Evolutionary conservation across 768 basidiomycete species (phyloP), one percentile per base, ranked within the genome.

Genomic region (Suillus bovinus): DNA sequence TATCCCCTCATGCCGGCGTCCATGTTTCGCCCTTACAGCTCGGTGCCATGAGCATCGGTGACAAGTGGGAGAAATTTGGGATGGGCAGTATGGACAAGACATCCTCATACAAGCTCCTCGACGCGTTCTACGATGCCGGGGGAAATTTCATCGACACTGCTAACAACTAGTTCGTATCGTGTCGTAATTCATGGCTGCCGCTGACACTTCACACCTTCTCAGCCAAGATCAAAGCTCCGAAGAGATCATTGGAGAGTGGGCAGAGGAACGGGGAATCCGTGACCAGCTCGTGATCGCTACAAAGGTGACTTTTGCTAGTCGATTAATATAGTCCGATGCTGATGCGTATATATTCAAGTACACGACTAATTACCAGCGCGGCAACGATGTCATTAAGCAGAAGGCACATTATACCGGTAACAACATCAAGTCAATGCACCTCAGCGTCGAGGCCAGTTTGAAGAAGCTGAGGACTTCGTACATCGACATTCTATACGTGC

Each of bases 101-200:
- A 31, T 59, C 68, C 14, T 73, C 77, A 1, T 83, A 81, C 70
- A 71, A 78, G 67, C 74, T 84, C 7, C 75, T 85, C 22, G 82
- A 85, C 55, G 77, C 79, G 17, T 82, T 67, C 68, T 76, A 74
- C 57, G 74, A 79, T 11, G 75, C 74, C 0, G 83, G 83, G 13
- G 83, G 84, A 2, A 81, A 83, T 70, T 78, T 78, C 61, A 80
- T 83, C 67, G 80, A 82, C 42, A 82, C 82, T 2, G 78, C 81
- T 16, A 82, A 80, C 60, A 70, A 67, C 65, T 83, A 83, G 78
- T 79, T 44, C 59, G 77, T 57, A 63, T 41, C 24, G 8, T 52
- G 3, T 31, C 16, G 16, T 8, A 20, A 4, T n/a, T 53, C n/a
- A n/a, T n/a, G 1, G n/a, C 29, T 27, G 13, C 36, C 13, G 29